These are phyloP conservation scores for Fusarium falciforme DNA, from an alignment of 2,329 filamentous ascomycete species.

Conservation along the genomic window DNA sequence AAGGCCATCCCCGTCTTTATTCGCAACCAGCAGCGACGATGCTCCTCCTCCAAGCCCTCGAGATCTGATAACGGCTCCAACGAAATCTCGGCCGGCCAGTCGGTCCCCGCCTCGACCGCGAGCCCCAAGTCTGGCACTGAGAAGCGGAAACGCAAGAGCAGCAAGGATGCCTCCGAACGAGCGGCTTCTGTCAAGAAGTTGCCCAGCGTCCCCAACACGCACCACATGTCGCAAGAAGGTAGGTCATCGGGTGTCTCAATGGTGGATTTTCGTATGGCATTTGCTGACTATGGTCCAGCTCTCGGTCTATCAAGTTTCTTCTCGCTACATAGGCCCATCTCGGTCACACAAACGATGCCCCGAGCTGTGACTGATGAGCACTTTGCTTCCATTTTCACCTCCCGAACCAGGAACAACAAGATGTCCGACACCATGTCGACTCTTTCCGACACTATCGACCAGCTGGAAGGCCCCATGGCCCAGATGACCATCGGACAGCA, in stretches of 20 bases:
- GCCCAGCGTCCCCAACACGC: constrained; percentile 80
- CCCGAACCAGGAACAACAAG: constrained; percentile 61
- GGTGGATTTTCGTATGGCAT: not conserved
- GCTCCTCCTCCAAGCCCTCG: constrained; percentile 72
- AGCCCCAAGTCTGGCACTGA: constrained; percentile 58
- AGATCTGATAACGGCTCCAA: constrained; percentile 68
- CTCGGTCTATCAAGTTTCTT: constrained; percentile 93
- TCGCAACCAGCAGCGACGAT: constrained; percentile 63
- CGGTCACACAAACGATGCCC: constrained; percentile 84
- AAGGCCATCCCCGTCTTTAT: constrained; percentile 53
- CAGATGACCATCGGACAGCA: constrained; percentile 61
- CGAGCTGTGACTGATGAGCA: constrained; percentile 76
- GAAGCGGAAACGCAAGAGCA: constrained; percentile 68
- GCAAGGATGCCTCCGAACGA: constrained; percentile 60
- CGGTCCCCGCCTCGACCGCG: constrained; percentile 60
- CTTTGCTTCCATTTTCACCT: constrained; percentile 86
- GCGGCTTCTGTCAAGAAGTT: constrained; percentile 66
- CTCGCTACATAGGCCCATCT: constrained; percentile 94
- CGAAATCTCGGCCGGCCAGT: constrained; percentile 61
- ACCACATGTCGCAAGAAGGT: constrained; percentile 77
- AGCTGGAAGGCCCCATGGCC: constrained; percentile 69
- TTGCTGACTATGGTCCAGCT: constrained; percentile 64
- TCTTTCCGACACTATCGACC: constrained; percentile 68
- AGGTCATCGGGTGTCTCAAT: constrained; percentile 37
- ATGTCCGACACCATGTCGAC: constrained; percentile 75